Evolutionary conservation across 2,329 filamentous ascomycete species (phyloP), one percentile per base, ranked within the genome.

Genomic region (Aspergillus spinulosporus): DNA sequence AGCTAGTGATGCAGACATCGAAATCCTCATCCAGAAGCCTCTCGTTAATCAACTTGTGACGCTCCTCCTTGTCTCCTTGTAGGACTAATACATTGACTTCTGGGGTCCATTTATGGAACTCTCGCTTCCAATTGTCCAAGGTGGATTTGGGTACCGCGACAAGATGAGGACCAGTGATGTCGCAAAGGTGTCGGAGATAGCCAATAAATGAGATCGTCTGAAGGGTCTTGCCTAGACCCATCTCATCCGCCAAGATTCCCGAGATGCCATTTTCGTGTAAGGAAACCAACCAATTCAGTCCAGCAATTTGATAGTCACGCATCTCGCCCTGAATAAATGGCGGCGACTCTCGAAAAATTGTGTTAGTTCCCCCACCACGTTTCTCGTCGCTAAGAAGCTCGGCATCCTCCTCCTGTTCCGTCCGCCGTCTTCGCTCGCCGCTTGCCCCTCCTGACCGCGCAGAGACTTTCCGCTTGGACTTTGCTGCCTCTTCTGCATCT

Each of bases 251-350:
- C 49, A 99, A 80, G 61, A 99, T 99, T 64, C 94, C 94, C 15
- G 93, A 97, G 64, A 99, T 99, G 79, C 94, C 94, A 68, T 99
- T 99, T 75, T 99, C 94, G 68, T 99, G 94, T 4, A 99, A 82
- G 9, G 92, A 97, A 65, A 99, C 92, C 45, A 99, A 83, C 94
- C 94, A 99, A 74, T 99, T 99, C 64, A 99, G 81, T 63, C 94
- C 94, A 34, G 90, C 89, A 65, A 99, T 82, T 74, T 99, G 94
- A 75, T 99, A 99, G 74, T 99, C 94, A 70, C 94, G 87, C 91
- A 99, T 97, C 56, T 84, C 80, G 44, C 94, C 87, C 12, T 96
- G 78, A 61, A 99, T 87, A 71, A 90, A 99, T n/a, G 87, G 76
- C 9, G 94, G 94, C 2, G 93, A 97, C 59, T 97, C 94, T 59